Percentiles rank a stretch among this genome's conserved stretches.
Evolutionary conservation across 2,329 filamentous ascomycete species (phyloP).

Genomic region (Hymenoscyphus repandus): DNA sequence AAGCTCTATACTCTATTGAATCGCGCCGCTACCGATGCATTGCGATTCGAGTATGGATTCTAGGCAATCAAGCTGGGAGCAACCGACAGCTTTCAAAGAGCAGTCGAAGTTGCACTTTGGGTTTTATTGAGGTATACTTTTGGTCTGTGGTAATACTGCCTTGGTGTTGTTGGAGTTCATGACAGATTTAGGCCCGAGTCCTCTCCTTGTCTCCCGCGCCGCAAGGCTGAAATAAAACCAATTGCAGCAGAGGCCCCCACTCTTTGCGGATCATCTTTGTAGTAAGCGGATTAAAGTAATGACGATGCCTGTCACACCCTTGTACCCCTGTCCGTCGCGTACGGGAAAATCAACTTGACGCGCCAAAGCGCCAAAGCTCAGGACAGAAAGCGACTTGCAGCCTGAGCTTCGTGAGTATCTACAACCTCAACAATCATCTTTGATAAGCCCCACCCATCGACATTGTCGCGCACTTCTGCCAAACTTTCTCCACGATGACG

Average conservation of each 20-base stretch:
- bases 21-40: slow-evolving; percentile 22
- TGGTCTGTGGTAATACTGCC: too few relatives aligned
- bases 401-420: background rate
- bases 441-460: background rate
- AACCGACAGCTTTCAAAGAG: background rate
- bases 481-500: slow-evolving; percentile 14
- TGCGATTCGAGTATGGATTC: slow-evolving; percentile 7
- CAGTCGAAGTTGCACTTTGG: background rate
- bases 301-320: background rate
- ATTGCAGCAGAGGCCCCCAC: background rate
- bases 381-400: background rate
- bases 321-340: background rate
- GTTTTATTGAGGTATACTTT: too few relatives aligned
- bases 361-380: slow-evolving; percentile 4
- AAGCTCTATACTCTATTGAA: slow-evolving; percentile 3
- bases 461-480: background rate
- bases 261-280: too few relatives aligned
- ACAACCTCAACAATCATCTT: background rate
- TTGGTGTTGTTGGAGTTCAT: too few relatives aligned
- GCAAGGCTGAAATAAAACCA: background rate
- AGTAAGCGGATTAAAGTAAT: background rate
- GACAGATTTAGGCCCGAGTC: background rate
- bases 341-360: background rate
- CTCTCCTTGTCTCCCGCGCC: background rate
- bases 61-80: background rate